These are phyloP conservation scores for Dalbergia oliveri DNA, from an alignment of 306 rosid species.

Conservation along the genomic window DNA sequence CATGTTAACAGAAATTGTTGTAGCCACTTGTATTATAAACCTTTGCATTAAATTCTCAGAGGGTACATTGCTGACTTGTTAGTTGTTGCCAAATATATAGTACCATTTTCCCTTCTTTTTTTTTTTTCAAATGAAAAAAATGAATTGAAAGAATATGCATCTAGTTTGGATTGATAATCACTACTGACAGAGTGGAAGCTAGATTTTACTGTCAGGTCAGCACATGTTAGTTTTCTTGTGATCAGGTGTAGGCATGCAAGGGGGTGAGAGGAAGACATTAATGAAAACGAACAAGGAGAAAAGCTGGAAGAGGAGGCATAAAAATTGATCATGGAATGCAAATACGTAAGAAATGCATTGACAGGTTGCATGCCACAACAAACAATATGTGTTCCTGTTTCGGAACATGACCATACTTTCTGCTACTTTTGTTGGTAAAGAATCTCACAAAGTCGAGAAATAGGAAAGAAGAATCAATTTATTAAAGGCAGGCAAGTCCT, in stretches of 20 bases:
- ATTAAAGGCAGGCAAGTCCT: neutral
- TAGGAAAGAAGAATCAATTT: neutral
- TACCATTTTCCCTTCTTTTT: neutral
- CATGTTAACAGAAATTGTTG: neutral
- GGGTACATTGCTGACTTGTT: neutral
- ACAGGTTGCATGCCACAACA: neutral
- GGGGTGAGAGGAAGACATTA: constrained; percentile 29
- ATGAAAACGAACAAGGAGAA: constrained; percentile 42
- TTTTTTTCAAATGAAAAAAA: neutral
- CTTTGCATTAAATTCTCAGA: constrained; percentile 1
- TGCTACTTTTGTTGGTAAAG: neutral
- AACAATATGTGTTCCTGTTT: neutral
- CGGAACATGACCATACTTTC: neutral
- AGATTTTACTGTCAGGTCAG: constrained; percentile 22
- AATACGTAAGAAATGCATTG: neutral
- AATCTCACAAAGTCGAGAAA: neutral
- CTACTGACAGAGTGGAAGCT: constrained; percentile 30
- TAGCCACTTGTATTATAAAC: neutral
- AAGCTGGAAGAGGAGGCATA: constrained; percentile 28
- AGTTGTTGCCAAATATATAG: neutral
- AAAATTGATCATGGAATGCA: neutral
- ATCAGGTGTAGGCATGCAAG: constrained; percentile 39
- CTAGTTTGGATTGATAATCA: constrained; percentile 29
- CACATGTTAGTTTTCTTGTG: constrained; percentile 49
- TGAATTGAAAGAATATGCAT: constrained; percentile 18